Evolutionary conservation across 1,139 yeast species (phyloP).

Genomic region (Sugiyamaella sp.): DNA sequence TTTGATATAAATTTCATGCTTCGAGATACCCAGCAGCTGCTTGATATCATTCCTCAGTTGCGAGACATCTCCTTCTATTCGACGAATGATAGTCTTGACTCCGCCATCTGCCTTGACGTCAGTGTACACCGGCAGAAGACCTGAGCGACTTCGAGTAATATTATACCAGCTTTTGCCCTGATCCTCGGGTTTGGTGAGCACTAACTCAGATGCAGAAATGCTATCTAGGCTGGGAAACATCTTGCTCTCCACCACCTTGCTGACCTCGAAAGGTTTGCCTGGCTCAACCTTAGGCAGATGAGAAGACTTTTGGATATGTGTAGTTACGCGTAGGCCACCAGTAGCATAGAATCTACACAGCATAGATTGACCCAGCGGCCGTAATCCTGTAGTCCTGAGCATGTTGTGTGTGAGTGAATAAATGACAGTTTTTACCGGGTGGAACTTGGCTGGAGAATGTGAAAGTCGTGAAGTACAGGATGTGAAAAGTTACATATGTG

Average conservation of each 20-base stretch:
- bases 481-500: neutral
- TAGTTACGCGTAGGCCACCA: neutral
- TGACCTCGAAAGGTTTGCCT: conserved; percentile 15
- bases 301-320: conserved; percentile 17
- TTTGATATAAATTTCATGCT: conserved; percentile 40
- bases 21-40: conserved; percentile 33
- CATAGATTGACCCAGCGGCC: neutral
- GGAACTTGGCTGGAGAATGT: neutral
- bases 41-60: conserved; percentile 39
- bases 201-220: conserved; percentile 19
- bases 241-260: conserved; percentile 14
- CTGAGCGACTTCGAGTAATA: conserved; percentile 39
- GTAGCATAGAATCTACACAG: conserved; percentile 1
- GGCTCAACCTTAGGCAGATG: conserved; percentile 23
- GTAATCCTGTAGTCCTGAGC: conserved; percentile 1
- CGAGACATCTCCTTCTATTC: conserved; percentile 39
- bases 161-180: conserved; percentile 36
- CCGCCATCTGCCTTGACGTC: conserved; percentile 41
- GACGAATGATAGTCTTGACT: conserved; percentile 41
- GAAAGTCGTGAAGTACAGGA: neutral
- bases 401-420: neutral
- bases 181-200: conserved; percentile 5
- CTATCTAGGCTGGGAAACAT: conserved; percentile 25
- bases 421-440: neutral
- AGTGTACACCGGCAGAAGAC: conserved; percentile 42